A percentile compares a stretch with the other conserved stretches of the same genome.
phyloP scores from a whole-genome alignment of 2,329 filamentous ascomycete species.

The Dryadomyces quercus-mongolicae region DNA sequence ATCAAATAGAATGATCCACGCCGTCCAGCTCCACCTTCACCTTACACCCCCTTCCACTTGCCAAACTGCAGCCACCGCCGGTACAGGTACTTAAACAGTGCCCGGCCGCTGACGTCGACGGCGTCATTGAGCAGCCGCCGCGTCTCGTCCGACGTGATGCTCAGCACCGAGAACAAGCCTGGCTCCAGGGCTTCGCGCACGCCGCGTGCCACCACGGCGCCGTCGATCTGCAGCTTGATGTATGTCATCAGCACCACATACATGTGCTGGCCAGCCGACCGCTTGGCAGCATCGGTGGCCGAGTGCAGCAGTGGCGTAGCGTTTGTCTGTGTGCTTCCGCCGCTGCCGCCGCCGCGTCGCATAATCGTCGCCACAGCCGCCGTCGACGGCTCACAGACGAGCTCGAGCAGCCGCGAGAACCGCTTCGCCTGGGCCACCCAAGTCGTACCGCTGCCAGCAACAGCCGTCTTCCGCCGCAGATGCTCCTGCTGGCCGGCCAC shows the following conservation, averaged over 20 bases:
- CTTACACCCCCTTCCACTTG: constrained; percentile 48
- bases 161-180: constrained; percentile 45
- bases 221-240: constrained; percentile 47
- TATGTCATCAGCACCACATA: constrained; percentile 47
- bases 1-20: too few relatives aligned
- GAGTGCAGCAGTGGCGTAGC: constrained; percentile 33
- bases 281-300: constrained; percentile 47
- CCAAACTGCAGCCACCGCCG: constrained; percentile 50
- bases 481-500: constrained; percentile 25
- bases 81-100: constrained; percentile 45
- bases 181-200: constrained; percentile 44
- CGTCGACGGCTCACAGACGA: constrained; percentile 41
- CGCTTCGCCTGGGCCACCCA: constrained; percentile 32
- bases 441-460: constrained; percentile 19
- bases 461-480: constrained; percentile 11
- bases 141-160: constrained; percentile 42
- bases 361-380: constrained; percentile 32
- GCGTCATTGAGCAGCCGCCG: constrained; percentile 46
- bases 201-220: constrained; percentile 28
- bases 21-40: too few relatives aligned
- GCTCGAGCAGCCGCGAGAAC: constrained; percentile 19
- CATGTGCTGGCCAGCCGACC: constrained; percentile 50
- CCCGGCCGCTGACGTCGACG: constrained; percentile 46
- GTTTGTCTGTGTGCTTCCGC: neutral
- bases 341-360: neutral